These are phyloP conservation scores for Elaphomyces granulatus DNA, from an alignment of 495 filamentous ascomycete species.

Conservation along the genomic window DNA sequence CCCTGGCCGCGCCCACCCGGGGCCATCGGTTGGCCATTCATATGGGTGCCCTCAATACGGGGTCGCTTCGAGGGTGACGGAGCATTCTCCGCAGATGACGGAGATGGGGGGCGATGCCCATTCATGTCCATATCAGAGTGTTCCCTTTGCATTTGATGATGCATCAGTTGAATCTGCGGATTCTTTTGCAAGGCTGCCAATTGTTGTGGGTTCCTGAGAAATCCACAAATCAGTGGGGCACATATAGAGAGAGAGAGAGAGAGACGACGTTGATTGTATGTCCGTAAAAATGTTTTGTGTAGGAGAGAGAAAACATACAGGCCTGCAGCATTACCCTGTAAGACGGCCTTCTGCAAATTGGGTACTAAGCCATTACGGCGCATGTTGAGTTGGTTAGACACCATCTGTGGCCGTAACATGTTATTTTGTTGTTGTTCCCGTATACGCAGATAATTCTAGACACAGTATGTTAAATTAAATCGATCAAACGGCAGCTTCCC, in stretches of 20 bases:
- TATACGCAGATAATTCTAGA: constrained; percentile 16
- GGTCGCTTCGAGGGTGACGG: constrained; percentile 85
- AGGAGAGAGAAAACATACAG: constrained; percentile 21
- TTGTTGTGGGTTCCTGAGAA: constrained; percentile 28
- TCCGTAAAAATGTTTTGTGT: constrained; percentile 6
- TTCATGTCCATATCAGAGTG: constrained; percentile 80
- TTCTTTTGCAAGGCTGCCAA: constrained; percentile 54
- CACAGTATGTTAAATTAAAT: constrained; percentile 6
- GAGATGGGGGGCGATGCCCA: constrained; percentile 67
- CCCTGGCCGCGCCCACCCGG: constrained; percentile 62
- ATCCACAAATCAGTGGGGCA: background rate
- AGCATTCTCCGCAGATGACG: constrained; percentile 69
- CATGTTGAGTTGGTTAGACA: constrained; percentile 44
- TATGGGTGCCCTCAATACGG: constrained; percentile 62
- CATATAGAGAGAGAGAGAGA: constrained; percentile 1
- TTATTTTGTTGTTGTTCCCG: constrained; percentile 46
- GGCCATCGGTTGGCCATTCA: constrained; percentile 64
- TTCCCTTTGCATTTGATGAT: constrained; percentile 67
- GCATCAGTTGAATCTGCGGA: constrained; percentile 46
- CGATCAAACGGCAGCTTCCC: too few species aligned
- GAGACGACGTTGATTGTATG: background rate
- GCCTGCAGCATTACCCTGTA: constrained; percentile 51
- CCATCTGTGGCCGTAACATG: constrained; percentile 54
- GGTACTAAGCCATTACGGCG: constrained; percentile 33
- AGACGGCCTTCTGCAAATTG: constrained; percentile 54